Evolutionary conservation across 805 yeast genomes (phyloP), one percentile per base, ranked within the genome.

Genomic region (Kazachstania taianensis): DNA sequence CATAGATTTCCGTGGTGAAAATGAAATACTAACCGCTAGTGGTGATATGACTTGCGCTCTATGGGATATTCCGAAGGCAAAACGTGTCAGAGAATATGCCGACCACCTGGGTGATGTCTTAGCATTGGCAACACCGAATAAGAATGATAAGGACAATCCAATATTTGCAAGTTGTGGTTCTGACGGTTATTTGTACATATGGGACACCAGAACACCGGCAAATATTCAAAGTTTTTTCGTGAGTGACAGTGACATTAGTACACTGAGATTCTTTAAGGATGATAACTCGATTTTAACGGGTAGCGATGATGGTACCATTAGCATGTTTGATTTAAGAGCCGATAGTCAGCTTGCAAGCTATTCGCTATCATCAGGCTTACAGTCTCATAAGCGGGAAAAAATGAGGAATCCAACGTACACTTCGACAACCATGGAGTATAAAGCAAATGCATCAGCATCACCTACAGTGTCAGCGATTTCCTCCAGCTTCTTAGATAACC

Each of bases 31-130:
- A 13, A 81, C 94, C 0, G 70, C 79, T 1, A 77, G 87, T 28
- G 95, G 94, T 3, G 96, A 86, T 55, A 72, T 78, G 77, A 74
- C 89, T 1, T 72, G 84, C 48, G 69, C 71, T 1, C 53, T 78
- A 35, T 87, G 96, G 96, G 94, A 87, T 55, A 66, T 84, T 17
- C 64, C 68, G 7, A 73, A 72, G 44, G 78, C 82, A 1, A 63
- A 61, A 15, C 65, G 68, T 43, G 58, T 65, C 1, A 62, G 73
- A 18, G 75, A 71, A 26, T 81, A 67, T 52, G 55, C 69, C 12
- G 85, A 78, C 37, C 89, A 81, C 57, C 53, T 77, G 25, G 85
- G 86, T 5, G 94, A 82, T 54, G 80, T 82, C 14, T 55, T 81
- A 26, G 63, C 73, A 29, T 40, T 81, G 35, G 51, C 68, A 14